Base-by-base conservation (phyloP, 768 basidiomycete genomes). In the Serendipita sp. region DNA sequence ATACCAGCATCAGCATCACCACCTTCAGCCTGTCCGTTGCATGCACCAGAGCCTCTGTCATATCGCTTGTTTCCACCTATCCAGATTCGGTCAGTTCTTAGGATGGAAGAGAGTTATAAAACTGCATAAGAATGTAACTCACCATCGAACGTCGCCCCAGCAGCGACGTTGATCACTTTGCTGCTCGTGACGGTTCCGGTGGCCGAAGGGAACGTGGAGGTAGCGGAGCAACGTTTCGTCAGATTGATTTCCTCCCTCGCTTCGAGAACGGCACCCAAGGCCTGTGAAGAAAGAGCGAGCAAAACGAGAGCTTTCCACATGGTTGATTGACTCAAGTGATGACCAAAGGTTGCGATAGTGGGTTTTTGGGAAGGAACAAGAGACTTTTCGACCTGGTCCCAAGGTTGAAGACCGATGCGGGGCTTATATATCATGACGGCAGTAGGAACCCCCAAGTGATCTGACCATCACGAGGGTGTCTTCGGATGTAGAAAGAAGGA, bases 21-120 rank as follows among this genome's bases (percentile, higher is more conserved):
- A 35, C 75, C 76, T 67, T 78, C 77, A 1, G 67, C 64, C 56
- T 77, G 76, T 2, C 70, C 75, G 0, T 67, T 69, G 66, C 77
- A 78, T 46, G 73, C 73, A 18, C 77, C 77, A 63, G 75, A 73
- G 15, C 76, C 77, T 35, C 77, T 73, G 66, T 77, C 76, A n/a
- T 41, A 62, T 24, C 48, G 5, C 48, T 51, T 51, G 16, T 51
- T 51, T 8, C 48, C 48, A 51, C 48, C 48, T 51, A n/a, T 8
- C 38, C 5, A 32, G 48, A n/a, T 11, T 35, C 58, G 32, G 18
- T 41, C 32, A 62, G 58, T 18, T 13, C 5, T 35, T n/a, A 41
- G 38, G 13, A 41, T 13, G 38, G 13, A 1, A 41, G 38, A 13
- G 38, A 13, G 51, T 7, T 53, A 11, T 7, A 34, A 53, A 24